Percentiles rank a stretch among this genome's conserved stretches.
Evolutionary conservation across 2,329 filamentous ascomycete genomes (phyloP).

Genomic region (Pestalotiopsis sp.): DNA sequence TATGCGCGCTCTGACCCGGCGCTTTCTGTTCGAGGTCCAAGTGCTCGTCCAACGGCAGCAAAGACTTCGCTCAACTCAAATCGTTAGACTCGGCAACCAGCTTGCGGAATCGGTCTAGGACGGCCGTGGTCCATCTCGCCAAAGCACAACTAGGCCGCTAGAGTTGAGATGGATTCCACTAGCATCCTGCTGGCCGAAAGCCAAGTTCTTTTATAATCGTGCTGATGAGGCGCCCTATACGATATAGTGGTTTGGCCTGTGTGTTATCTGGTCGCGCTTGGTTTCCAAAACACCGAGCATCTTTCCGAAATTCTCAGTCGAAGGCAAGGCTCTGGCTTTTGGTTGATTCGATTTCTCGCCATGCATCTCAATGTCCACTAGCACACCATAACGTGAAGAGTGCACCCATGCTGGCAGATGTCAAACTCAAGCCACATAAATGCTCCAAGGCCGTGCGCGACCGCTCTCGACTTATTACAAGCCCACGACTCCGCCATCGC

Average conservation of each 20-base stretch:
- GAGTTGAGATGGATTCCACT: not conserved
- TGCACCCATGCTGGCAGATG: too few relatives aligned
- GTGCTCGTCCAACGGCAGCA: not conserved
- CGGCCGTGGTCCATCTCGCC: not conserved
- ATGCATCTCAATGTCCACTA: too few relatives aligned
- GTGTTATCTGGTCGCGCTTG: too few relatives aligned
- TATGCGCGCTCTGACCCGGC: not conserved
- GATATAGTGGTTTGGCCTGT: too few relatives aligned
- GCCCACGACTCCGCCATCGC: not conserved
- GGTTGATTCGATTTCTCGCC: too few relatives aligned
- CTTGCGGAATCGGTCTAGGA: not conserved
- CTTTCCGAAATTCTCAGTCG: too few relatives aligned
- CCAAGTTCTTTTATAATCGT: not conserved
- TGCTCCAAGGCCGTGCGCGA: too few relatives aligned
- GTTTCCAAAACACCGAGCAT: too few relatives aligned
- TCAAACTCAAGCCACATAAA: too few relatives aligned
- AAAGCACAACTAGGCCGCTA: not conserved
- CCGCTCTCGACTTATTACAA: too few relatives aligned
- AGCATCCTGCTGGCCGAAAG: not conserved
- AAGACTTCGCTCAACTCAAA: not conserved
- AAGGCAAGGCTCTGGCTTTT: too few relatives aligned
- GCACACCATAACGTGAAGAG: too few relatives aligned
- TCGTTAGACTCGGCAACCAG: not conserved
- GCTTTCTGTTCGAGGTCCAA: not conserved
- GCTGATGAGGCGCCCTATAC: not conserved